These are phyloP conservation scores for Rubroshorea leprosula DNA, from an alignment of 345 rosid genomes.

Conservation along the genomic window DNA sequence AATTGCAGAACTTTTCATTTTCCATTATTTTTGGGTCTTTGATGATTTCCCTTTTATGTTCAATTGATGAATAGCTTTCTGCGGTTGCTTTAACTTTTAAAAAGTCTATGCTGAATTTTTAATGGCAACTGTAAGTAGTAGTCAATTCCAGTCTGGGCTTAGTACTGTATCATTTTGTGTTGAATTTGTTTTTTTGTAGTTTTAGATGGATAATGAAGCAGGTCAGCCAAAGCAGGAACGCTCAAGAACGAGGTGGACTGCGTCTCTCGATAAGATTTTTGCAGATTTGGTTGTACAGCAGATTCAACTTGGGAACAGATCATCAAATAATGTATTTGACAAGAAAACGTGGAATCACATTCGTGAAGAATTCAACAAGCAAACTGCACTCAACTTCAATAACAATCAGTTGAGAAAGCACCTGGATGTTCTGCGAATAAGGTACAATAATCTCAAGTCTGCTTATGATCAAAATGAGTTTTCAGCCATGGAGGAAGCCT, in stretches of 20 bases:
- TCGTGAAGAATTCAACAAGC: constrained; percentile 55
- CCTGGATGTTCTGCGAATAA: constrained; percentile 62
- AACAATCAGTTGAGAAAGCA: constrained; percentile 78
- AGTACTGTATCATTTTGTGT: background rate
- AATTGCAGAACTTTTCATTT: too few relatives aligned
- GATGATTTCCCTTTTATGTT: too few relatives aligned
- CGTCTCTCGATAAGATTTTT: constrained; percentile 53
- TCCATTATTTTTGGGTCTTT: too few relatives aligned
- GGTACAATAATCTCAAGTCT: constrained; percentile 52
- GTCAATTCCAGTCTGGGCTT: too few relatives aligned
- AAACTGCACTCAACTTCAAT: constrained; percentile 60
- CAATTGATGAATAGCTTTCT: too few relatives aligned
- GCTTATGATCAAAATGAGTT: constrained; percentile 48
- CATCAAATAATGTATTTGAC: constrained; percentile 58
- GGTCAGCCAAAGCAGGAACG: constrained; percentile 28
- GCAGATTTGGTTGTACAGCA: constrained; percentile 70
- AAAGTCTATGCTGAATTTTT: too few relatives aligned
- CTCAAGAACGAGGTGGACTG: constrained; percentile 63
- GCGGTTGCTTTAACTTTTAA: too few relatives aligned
- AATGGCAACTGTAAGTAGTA: too few relatives aligned
- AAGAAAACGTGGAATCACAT: constrained; percentile 69
- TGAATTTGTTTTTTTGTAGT: constrained; percentile 9
- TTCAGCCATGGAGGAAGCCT: constrained; percentile 41
- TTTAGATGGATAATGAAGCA: constrained; percentile 49
- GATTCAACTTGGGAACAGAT: constrained; percentile 61